Conservation (phyloP, 441 rosid species). For the Arabidopsis hybrid region DNA sequence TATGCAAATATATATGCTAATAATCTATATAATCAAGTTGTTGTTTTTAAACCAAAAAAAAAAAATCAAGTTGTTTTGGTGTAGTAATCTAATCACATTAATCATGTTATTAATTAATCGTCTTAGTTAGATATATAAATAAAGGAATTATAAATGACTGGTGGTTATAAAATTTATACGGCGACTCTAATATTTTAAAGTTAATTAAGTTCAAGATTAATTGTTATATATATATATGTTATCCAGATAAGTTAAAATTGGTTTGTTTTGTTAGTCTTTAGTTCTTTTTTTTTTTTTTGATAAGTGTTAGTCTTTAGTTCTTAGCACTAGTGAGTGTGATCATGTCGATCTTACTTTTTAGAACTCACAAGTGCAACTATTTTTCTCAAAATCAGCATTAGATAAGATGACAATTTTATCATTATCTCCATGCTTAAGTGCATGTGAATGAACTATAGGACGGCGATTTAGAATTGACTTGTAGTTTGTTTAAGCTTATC, state of each 20-base stretch:
- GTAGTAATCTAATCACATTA: not conserved
- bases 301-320: not conserved
- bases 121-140: not conserved
- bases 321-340: slow-evolving; percentile 27
- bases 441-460: slow-evolving; percentile 24
- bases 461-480: slow-evolving; percentile 26
- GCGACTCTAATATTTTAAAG: not conserved
- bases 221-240: no score
- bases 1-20: not conserved
- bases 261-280: slow-evolving; percentile 6
- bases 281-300: no score
- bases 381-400: slow-evolving; percentile 19
- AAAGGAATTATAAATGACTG: not conserved
- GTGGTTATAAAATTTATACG: not conserved
- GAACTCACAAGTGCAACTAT: slow-evolving; percentile 23
- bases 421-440: slow-evolving; percentile 32
- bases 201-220: no score
- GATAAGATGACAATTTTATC: slow-evolving; percentile 23
- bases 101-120: slow-evolving; percentile 1
- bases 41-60: no score
- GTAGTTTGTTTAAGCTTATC: slow-evolving; percentile 8
- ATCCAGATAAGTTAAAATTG: slow-evolving; percentile 13
- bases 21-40: no score
- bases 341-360: slow-evolving; percentile 34
- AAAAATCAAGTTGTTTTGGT: no score